phyloP scores from a whole-genome alignment of 345 rosid genomes.

The Corchorus capsularis region DNA sequence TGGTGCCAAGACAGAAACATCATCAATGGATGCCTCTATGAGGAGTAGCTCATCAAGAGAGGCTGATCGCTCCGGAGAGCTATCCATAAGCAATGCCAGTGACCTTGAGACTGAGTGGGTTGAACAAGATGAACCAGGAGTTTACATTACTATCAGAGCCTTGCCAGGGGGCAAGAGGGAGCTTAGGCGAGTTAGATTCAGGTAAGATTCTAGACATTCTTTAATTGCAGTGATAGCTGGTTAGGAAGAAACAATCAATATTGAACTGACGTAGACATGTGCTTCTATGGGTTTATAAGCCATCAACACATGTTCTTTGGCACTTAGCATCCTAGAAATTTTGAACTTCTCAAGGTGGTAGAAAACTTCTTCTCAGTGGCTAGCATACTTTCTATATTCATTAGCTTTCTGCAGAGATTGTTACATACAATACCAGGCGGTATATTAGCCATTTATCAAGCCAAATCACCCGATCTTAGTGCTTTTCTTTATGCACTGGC shows the following conservation, averaged over 20 bases:
- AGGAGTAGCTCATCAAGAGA: slow-evolving; percentile 94
- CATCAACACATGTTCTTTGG: slow-evolving; percentile 6
- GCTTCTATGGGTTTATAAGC: background rate
- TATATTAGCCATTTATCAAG: background rate
- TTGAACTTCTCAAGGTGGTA: background rate
- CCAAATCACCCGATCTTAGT: background rate
- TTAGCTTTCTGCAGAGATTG: background rate
- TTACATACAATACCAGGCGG: background rate
- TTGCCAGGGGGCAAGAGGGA: slow-evolving; percentile 83
- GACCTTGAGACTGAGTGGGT: slow-evolving; percentile 91
- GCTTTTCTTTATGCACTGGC: background rate
- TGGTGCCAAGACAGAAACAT: slow-evolving; percentile 87
- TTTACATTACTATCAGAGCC: slow-evolving; percentile 86
- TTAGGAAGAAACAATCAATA: background rate
- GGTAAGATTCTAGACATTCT: slow-evolving; percentile 44
- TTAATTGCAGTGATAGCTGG: background rate
- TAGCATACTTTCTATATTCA: background rate
- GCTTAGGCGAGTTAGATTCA: slow-evolving; percentile 97
- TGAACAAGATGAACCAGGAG: slow-evolving; percentile 96
- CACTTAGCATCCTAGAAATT: slow-evolving; percentile 1
- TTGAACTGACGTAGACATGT: background rate
- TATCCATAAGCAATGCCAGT: slow-evolving; percentile 89
- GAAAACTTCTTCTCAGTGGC: background rate
- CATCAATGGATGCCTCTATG: slow-evolving; percentile 85
- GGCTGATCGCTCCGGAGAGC: slow-evolving; percentile 79